Evolutionary conservation across 2,329 filamentous ascomycete species (phyloP).

Genomic region (Lecanicillium sp.): DNA sequence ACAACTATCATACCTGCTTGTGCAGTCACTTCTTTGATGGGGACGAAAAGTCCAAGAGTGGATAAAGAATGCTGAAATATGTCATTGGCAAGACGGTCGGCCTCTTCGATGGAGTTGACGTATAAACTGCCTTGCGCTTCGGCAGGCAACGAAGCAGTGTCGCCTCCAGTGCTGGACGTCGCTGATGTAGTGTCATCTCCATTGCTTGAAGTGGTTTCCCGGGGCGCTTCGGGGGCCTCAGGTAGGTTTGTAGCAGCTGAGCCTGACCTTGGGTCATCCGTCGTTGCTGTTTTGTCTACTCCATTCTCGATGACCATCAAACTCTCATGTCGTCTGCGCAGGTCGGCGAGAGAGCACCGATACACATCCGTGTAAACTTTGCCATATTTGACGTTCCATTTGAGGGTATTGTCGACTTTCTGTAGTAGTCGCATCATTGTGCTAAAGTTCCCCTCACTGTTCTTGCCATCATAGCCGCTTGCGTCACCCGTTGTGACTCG

Average conservation of each 20-base stretch:
- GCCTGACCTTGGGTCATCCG: not conserved
- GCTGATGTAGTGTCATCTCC: too few species aligned
- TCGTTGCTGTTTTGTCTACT: not conserved
- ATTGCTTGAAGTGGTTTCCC: too few species aligned
- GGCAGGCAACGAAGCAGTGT: not conserved
- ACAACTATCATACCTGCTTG: not conserved
- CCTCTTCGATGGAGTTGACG: not conserved
- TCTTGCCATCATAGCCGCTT: not conserved
- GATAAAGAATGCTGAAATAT: not conserved
- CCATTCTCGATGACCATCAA: not conserved
- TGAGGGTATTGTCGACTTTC: not conserved
- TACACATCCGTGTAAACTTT: not conserved
- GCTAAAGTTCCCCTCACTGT: not conserved
- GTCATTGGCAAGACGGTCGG: not conserved
- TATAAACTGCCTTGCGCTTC: not conserved
- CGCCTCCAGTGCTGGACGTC: too few species aligned
- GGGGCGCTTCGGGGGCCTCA: too few species aligned
- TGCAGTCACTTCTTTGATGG: not conserved
- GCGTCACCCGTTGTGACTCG: not conserved
- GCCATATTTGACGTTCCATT: not conserved
- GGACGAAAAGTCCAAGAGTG: not conserved
- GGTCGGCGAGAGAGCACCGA: not conserved
- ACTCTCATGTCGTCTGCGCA: not conserved
- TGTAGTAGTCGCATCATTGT: conserved; percentile 1
- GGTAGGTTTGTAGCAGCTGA: not conserved